These are phyloP conservation scores for Dipteronia sinensis DNA, from an alignment of 345 rosid genomes.

Conservation along the genomic window DNA sequence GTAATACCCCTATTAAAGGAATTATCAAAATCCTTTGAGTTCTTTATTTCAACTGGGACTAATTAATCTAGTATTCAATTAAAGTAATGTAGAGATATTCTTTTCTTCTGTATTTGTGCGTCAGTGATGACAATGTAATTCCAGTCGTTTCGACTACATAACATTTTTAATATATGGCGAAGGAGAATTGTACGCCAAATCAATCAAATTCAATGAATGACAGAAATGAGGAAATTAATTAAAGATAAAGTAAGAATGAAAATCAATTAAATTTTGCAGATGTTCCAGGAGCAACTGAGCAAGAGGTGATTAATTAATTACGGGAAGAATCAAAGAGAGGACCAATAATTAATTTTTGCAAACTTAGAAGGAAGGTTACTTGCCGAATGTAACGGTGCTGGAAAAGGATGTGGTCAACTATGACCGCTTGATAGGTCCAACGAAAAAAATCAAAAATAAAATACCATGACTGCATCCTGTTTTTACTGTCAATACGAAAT, in stretches of 20 bases:
- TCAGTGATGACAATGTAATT: not conserved
- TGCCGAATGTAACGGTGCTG: not conserved
- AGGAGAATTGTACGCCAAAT: not conserved
- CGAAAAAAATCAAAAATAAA: too few species aligned
- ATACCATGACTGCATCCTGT: not conserved
- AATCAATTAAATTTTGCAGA: not conserved
- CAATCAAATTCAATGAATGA: not conserved
- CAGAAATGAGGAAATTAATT: too few species aligned
- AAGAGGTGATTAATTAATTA: not conserved
- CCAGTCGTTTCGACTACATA: too few species aligned
- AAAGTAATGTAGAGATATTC: not conserved
- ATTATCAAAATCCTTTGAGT: not conserved
- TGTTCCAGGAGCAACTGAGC: not conserved
- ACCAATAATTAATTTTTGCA: not conserved
- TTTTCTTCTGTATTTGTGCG: not conserved
- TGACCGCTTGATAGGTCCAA: not conserved
- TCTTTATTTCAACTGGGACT: too few species aligned
- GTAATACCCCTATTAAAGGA: too few species aligned
- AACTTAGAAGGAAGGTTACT: not conserved
- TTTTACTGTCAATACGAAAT: not conserved
- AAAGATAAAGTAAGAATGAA: not conserved
- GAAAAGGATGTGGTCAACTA: not conserved
- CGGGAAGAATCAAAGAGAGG: not conserved
- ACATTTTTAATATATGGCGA: not conserved
- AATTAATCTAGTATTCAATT: not conserved